Base-by-base conservation (phyloP, 495 filamentous ascomycete genomes). In the Penicillium longicatenatum region DNA sequence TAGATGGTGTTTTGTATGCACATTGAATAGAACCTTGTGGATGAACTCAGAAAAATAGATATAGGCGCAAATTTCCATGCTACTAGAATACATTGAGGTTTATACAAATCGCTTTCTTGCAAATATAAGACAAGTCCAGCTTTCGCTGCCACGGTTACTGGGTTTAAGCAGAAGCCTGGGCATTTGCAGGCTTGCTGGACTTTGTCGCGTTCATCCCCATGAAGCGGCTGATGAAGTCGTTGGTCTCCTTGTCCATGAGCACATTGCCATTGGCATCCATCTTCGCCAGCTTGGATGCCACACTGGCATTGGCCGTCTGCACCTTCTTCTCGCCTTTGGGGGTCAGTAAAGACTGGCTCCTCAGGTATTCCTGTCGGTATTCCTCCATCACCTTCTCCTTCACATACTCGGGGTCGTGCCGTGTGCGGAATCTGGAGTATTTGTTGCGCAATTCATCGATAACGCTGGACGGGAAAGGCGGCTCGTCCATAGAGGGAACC, bases 401-500 rank as follows among this genome's bases (percentile, higher is more conserved):
- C 51, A 78, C 66, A 57, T 71, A 77, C 52, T 86, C 79, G 67
- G 76, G 74, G 37, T 92, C 89, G 70, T 97, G 92, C 22, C 92
- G 76, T 42, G 83, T 89, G 60, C 93, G 83, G 86, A 91, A 96
- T 59, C 82, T 85, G 58, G 83, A 86, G 83, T 88, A 97, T 63
- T 88, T 89, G 74, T 88, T 88, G 59, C 94, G 81, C 68, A 97
- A 79, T 79, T 98, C 93, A 70, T 97, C 89, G 60, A 98, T 82
- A 31, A 97, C 83, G 24, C 68, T 76, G 45, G 75, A 70, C 24
- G 94, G 91, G 79, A 97, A 89, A n/a, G 93, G 93, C 17, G 89
- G 79, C 12, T 78, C 69, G 3, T 90, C 74, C 12, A 97, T 72
- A 14, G 86, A 89, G 1, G 93, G 92, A 11, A 84, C 73, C 74